phyloP scores from a whole-genome alignment of 495 filamentous ascomycete species.

The Talaromyces borbonicus region DNA sequence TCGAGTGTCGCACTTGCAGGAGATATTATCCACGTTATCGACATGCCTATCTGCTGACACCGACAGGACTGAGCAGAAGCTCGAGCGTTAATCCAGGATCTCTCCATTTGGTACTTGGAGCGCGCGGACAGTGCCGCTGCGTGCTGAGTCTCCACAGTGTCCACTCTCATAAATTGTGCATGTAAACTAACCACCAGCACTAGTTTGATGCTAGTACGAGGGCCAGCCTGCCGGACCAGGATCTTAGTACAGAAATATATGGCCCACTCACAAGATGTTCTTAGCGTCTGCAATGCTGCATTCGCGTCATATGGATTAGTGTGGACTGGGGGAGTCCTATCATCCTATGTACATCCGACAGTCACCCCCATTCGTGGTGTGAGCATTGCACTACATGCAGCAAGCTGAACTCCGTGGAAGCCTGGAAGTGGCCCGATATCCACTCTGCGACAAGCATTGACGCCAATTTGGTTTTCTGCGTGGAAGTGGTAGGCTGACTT shows the following conservation, averaged over 20 bases:
- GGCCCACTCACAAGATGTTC: background rate
- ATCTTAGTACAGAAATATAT: background rate
- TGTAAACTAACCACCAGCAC: background rate
- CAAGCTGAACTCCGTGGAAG: slow-evolving; percentile 1
- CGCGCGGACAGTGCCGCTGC: background rate
- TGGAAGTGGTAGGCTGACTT: background rate
- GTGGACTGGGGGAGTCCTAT: background rate
- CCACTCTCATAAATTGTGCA: too few species aligned
- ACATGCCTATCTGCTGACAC: background rate
- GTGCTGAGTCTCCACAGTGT: background rate
- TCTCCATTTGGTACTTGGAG: background rate
- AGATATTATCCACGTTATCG: background rate
- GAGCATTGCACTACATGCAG: background rate
- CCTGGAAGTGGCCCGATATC: background rate
- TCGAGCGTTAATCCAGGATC: slow-evolving; percentile 4
- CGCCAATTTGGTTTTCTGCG: background rate
- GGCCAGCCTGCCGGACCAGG: too few species aligned
- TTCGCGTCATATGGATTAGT: too few species aligned
- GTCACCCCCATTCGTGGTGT: background rate
- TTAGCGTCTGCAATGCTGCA: background rate
- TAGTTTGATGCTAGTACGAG: background rate
- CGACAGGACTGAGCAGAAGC: background rate
- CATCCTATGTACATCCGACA: background rate
- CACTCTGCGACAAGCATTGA: background rate
- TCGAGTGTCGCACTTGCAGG: slow-evolving; percentile 1